phyloP scores from a whole-genome alignment of 2,329 filamentous ascomycete species.

The Fonsecaea nubica region DNA sequence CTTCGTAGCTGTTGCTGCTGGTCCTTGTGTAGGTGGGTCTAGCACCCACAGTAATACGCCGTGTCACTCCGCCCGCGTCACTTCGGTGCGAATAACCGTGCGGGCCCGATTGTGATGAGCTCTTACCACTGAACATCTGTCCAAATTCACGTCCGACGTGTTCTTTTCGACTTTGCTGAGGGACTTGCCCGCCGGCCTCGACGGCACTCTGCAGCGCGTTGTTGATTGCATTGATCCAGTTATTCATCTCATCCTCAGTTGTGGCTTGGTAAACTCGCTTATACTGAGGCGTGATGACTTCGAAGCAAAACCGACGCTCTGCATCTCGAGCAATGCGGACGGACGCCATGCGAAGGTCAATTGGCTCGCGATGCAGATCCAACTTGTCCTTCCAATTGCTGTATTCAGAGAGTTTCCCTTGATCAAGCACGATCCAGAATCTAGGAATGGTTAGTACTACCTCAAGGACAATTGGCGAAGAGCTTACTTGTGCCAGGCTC shows the following conservation, averaged over 20 bases:
- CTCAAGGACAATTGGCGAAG: neutral
- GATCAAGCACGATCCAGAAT: conserved; percentile 98
- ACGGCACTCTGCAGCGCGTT: conserved; percentile 93
- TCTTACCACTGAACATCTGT: conserved; percentile 91
- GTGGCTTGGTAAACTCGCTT: conserved; percentile 97
- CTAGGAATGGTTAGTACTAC: conserved; percentile 55
- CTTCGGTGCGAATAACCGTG: conserved; percentile 54
- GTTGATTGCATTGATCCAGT: conserved; percentile 95
- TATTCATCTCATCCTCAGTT: conserved; percentile 96
- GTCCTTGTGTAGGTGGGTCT: conserved; percentile 75
- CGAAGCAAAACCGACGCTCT: conserved; percentile 94
- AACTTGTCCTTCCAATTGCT: conserved; percentile 99
- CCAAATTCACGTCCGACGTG: conserved; percentile 68
- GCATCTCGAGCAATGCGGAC: conserved; percentile 94
- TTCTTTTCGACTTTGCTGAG: conserved; percentile 59
- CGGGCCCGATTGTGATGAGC: conserved; percentile 66
- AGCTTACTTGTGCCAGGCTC: conserved; percentile 95
- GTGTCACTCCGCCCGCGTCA: conserved; percentile 67
- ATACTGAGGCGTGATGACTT: conserved; percentile 95
- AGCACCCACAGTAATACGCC: conserved; percentile 90
- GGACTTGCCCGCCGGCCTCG: conserved; percentile 71
- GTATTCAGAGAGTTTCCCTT: conserved; percentile 95
- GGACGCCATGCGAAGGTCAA: conserved; percentile 94
- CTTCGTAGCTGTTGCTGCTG: conserved; percentile 71
- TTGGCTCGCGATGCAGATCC: conserved; percentile 96